These are phyloP conservation scores for Cutaneotrichosporon cavernicola DNA, from an alignment of 1,284 basidiomycete genomes.

Conservation along the genomic window DNA sequence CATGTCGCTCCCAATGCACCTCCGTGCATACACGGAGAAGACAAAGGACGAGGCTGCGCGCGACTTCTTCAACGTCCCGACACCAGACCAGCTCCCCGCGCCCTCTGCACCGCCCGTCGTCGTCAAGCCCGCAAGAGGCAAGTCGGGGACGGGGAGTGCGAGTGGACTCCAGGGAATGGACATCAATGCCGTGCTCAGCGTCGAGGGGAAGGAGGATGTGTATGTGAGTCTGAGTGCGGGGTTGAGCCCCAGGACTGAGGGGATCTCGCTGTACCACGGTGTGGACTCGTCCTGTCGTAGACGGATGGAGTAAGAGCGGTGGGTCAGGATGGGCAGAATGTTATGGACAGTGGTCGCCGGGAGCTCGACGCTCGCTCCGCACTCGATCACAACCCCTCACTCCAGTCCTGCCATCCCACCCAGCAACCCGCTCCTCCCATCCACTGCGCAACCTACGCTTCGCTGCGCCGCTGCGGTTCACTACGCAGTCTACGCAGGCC, in stretches of 20 bases:
- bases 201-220: conserved; percentile 82
- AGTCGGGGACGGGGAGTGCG: conserved; percentile 12
- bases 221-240: conserved; percentile 65
- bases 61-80: conserved; percentile 78
- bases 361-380: no score
- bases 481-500: not conserved
- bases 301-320: no score
- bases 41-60: conserved; percentile 77
- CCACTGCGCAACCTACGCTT: not conserved
- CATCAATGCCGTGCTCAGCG: conserved; percentile 82
- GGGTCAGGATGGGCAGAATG: no score
- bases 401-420: no score
- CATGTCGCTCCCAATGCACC: conserved; percentile 61
- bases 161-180: conserved; percentile 64
- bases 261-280: no score
- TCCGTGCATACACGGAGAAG: conserved; percentile 86
- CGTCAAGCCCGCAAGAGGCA: conserved; percentile 31
- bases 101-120: conserved; percentile 38
- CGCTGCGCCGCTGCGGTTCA: not conserved
- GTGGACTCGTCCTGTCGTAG: no score
- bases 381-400: no score
- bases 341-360: no score
- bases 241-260: no score
- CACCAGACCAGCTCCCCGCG: conserved; percentile 39
- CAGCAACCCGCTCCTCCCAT: no score